These are phyloP conservation scores for Phytopythium ostracodes DNA, from an alignment of 352 stramenopile genomes.

Conservation along the genomic window DNA sequence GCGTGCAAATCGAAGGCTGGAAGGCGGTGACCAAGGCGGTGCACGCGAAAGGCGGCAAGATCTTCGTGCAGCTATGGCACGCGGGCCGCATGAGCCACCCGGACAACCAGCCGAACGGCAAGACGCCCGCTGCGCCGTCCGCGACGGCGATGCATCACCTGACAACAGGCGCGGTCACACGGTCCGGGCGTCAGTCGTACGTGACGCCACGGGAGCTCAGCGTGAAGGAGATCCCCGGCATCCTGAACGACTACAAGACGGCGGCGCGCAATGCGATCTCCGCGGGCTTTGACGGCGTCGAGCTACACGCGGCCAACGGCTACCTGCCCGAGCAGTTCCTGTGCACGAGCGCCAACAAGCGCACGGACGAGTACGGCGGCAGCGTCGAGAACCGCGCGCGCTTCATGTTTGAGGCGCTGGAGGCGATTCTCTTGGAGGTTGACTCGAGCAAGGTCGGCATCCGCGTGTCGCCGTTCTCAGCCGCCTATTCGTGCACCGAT, in stretches of 20 bases:
- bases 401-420: conserved; percentile 58
- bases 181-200: conserved; percentile 22
- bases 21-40: conserved; percentile 58
- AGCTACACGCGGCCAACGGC: conserved; percentile 23
- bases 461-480: conserved; percentile 25
- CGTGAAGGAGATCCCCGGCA: conserved; percentile 61
- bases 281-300: conserved; percentile 23
- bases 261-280: conserved; percentile 17
- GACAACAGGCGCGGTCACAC: conserved; percentile 20
- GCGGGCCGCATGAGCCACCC: conserved; percentile 65
- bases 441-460: conserved; percentile 28
- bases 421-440: conserved; percentile 27
- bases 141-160: conserved; percentile 15
- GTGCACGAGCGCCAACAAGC: conserved; percentile 19
- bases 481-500: conserved; percentile 27
- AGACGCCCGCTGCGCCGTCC: conserved; percentile 44
- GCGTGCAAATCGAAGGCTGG: conserved; percentile 48
- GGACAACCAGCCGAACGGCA: conserved; percentile 44
- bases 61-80: conserved; percentile 87
- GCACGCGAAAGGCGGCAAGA: conserved; percentile 70
- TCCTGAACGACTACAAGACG: conserved; percentile 20
- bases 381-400: conserved; percentile 70
- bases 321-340: conserved; percentile 31
- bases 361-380: conserved; percentile 42
- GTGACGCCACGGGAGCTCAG: conserved; percentile 55